phyloP scores from a whole-genome alignment of 257 asterid genomes.

The Agastache rugosa region DNA sequence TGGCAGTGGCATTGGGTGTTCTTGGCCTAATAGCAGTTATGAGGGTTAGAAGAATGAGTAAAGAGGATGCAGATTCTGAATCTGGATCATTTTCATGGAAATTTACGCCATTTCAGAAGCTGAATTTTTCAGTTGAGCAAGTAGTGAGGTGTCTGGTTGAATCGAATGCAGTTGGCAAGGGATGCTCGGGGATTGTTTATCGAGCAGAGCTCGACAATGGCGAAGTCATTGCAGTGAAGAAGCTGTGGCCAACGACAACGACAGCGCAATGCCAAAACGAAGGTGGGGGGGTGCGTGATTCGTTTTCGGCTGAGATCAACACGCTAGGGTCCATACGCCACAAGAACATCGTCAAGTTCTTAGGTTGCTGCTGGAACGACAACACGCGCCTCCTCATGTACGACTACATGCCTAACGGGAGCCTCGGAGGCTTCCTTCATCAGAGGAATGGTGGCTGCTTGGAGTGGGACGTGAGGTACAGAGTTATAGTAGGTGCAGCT shows the following conservation, averaged over 20 bases:
- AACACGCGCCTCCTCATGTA: slow-evolving; percentile 79
- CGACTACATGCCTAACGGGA: slow-evolving; percentile 90
- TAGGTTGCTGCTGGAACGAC: slow-evolving; percentile 91
- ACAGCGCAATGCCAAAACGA: slow-evolving; percentile 20
- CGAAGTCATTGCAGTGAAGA: slow-evolving; percentile 74
- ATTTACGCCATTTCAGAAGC: slow-evolving; percentile 77
- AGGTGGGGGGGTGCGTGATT: slow-evolving; percentile 32
- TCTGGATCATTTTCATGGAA: slow-evolving; percentile 60
- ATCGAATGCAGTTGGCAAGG: slow-evolving; percentile 76
- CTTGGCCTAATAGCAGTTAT: slow-evolving; percentile 65
- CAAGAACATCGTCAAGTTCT: slow-evolving; percentile 79
- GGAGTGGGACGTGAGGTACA: slow-evolving; percentile 84
- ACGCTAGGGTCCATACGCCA: slow-evolving; percentile 84
- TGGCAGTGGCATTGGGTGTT: slow-evolving; percentile 59
- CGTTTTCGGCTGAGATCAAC: slow-evolving; percentile 81
- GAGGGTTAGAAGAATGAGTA: slow-evolving; percentile 54
- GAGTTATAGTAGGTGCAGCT: slow-evolving; percentile 75
- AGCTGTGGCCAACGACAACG: slow-evolving; percentile 71
- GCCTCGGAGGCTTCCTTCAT: slow-evolving; percentile 79
- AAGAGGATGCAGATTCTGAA: slow-evolving; percentile 59
- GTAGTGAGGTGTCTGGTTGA: slow-evolving; percentile 65
- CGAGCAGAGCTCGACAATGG: slow-evolving; percentile 68
- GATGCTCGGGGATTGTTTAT: slow-evolving; percentile 83
- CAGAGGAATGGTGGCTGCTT: slow-evolving; percentile 64
- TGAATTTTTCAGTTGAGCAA: slow-evolving; percentile 62